Evolutionary conservation across 306 rosid genomes (phyloP).

Genomic region (Inga oerstediana): DNA sequence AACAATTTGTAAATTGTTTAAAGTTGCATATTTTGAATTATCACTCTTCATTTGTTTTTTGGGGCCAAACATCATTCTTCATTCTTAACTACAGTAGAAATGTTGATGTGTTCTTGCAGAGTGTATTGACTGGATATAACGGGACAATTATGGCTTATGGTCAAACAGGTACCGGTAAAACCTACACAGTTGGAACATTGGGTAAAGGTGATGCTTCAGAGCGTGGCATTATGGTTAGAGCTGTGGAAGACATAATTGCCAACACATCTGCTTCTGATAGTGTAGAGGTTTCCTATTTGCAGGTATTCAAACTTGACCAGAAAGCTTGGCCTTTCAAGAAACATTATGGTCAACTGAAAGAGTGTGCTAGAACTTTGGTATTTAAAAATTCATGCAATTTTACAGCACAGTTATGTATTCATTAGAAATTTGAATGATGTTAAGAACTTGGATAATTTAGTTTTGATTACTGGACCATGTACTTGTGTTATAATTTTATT

Average conservation of each 20-base stretch:
- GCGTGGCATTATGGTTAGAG: slow-evolving; percentile 74
- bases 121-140: slow-evolving; percentile 70
- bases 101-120: slow-evolving; percentile 50
- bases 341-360: neutral
- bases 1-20: neutral
- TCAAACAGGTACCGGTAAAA: slow-evolving; percentile 80
- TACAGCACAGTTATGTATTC: neutral
- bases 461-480: neutral
- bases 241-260: slow-evolving; percentile 63
- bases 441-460: neutral
- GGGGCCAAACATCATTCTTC: neutral
- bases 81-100: slow-evolving; percentile 9
- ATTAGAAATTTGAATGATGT: neutral
- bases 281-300: slow-evolving; percentile 66
- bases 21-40: neutral
- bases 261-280: slow-evolving; percentile 49
- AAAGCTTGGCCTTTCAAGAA: neutral
- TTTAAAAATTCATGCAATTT: neutral
- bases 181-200: slow-evolving; percentile 68
- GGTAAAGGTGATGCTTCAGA: slow-evolving; percentile 64
- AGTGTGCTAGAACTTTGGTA: neutral
- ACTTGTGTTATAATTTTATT: no score
- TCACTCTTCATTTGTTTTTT: neutral
- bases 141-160: slow-evolving; percentile 86
- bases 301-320: slow-evolving; percentile 45